Percentiles rank a stretch among this genome's conserved stretches.
Evolutionary conservation across 345 rosid genomes (phyloP).

Genomic region (Corchorus capsularis): DNA sequence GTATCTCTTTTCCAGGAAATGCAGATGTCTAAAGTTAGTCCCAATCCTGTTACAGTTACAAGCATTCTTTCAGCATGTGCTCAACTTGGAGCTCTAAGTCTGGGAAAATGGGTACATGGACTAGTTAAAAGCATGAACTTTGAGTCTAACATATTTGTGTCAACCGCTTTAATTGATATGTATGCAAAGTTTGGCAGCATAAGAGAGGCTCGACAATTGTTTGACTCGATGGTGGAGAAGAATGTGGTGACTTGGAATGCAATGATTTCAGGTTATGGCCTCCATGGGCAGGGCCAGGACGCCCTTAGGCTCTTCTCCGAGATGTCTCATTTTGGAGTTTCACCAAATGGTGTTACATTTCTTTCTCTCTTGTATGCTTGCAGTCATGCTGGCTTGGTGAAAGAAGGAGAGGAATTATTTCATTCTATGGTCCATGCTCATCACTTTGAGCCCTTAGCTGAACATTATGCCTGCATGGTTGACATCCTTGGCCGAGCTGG

Average conservation of each 20-base stretch:
- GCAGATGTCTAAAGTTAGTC: constrained; percentile 45
- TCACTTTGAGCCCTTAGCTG: constrained; percentile 48
- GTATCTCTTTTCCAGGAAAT: constrained; percentile 61
- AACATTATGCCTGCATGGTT: constrained; percentile 74
- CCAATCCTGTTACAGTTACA: constrained; percentile 57
- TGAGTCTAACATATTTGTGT: constrained; percentile 50
- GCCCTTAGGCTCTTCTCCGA: constrained; percentile 53
- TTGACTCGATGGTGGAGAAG: constrained; percentile 50
- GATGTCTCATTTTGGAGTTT: constrained; percentile 47
- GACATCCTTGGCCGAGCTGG: constrained; percentile 76
- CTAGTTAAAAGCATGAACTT: constrained; percentile 44
- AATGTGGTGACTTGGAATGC: constrained; percentile 76
- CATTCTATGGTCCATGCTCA: constrained; percentile 53
- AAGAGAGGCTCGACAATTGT: constrained; percentile 49
- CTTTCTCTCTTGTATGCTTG: constrained; percentile 66
- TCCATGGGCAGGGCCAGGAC: constrained; percentile 67
- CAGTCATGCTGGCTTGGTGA: constrained; percentile 70
- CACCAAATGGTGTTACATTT: constrained; percentile 55
- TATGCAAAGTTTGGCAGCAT: constrained; percentile 72
- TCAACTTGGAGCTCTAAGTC: constrained; percentile 65
- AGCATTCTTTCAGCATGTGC: constrained; percentile 73
- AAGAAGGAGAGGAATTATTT: constrained; percentile 56
- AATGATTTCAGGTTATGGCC: constrained; percentile 71
- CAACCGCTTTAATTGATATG: constrained; percentile 74
- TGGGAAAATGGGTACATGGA: constrained; percentile 61